Percentiles rank a stretch among this genome's conserved stretches.
Conservation (phyloP, 202 grass and related monocot genomes). For the Sporobolus alterniflorus region DNA sequence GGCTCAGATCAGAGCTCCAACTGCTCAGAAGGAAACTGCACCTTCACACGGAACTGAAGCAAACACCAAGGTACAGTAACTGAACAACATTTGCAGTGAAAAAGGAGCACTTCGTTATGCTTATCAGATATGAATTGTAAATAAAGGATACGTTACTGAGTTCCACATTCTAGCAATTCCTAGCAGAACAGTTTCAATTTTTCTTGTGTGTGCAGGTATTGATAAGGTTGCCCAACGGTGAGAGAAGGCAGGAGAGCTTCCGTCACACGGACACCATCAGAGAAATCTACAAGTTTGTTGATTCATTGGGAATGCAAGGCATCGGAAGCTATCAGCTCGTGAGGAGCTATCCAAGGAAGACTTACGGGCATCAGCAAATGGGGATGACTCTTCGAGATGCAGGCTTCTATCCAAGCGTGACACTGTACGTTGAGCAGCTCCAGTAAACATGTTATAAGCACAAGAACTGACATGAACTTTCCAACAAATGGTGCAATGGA, state of each 20-base stretch:
- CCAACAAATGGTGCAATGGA: neutral
- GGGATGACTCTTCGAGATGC: constrained; percentile 61
- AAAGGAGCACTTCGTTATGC: neutral
- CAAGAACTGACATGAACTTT: neutral
- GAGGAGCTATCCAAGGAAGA: constrained; percentile 62
- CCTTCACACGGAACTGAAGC: constrained; percentile 47
- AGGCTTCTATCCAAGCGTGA: constrained; percentile 69
- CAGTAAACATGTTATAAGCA: constrained; percentile 34
- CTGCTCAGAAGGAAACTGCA: constrained; percentile 20
- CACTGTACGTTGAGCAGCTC: constrained; percentile 66
- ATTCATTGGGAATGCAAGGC: constrained; percentile 51
- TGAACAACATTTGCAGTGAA: neutral
- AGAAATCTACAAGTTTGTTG: constrained; percentile 54
- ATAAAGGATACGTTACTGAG: neutral
- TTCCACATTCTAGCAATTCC: neutral
- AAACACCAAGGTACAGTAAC: constrained; percentile 53
- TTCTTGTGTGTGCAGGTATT: constrained; percentile 46
- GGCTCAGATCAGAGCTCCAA: constrained; percentile 26
- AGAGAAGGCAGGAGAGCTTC: constrained; percentile 61
- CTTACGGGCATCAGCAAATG: constrained; percentile 60
- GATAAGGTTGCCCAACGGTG: constrained; percentile 81
- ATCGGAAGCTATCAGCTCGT: constrained; percentile 62
- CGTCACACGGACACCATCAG: constrained; percentile 54
- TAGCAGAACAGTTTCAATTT: neutral
- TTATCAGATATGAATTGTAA: neutral